Evolutionary conservation across 768 basidiomycete genomes (phyloP).

Genomic region (Plicaturopsis crispa): DNA sequence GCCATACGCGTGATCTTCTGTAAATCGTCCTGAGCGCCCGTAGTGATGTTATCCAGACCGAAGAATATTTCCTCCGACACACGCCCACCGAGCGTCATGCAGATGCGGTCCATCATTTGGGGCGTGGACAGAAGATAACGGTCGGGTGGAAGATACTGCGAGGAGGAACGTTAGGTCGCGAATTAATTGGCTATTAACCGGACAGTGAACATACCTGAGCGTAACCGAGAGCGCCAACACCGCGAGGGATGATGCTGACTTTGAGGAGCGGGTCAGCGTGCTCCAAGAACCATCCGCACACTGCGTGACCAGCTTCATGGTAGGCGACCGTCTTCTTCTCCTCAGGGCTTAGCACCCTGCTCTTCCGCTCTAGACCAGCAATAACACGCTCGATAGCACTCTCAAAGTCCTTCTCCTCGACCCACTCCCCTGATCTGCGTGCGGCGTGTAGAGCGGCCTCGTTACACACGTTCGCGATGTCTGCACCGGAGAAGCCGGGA

Average conservation of each 20-base stretch:
- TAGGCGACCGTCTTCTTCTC: constrained; percentile 99
- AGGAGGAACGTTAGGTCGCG: constrained; percentile 5
- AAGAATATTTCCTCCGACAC: constrained; percentile 99
- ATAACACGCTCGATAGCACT: constrained; percentile 98
- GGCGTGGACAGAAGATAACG: constrained; percentile 93
- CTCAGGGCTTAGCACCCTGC: constrained; percentile 82
- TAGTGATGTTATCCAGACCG: constrained; percentile 84
- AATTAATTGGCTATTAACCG: constrained; percentile 2
- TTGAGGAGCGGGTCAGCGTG: constrained; percentile 95
- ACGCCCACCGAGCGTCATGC: constrained; percentile 97
- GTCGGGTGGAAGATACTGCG: constrained; percentile 88
- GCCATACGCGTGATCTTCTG: constrained; percentile 99
- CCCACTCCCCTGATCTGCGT: constrained; percentile 68
- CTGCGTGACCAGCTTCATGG: constrained; percentile 98
- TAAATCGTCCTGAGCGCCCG: constrained; percentile 96
- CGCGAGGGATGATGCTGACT: constrained; percentile 97
- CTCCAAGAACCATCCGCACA: constrained; percentile 98
- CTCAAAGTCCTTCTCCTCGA: constrained; percentile 86
- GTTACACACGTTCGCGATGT: constrained; percentile 98
- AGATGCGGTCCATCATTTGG: constrained; percentile 92
- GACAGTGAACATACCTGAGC: constrained; percentile 59
- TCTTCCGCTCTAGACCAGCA: constrained; percentile 94
- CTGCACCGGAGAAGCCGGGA: constrained; percentile 97
- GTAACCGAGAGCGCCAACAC: constrained; percentile 92
- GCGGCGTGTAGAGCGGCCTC: constrained; percentile 96